phyloP scores from a whole-genome alignment of 1,139 yeast species.

The Kazachstania sp. region DNA sequence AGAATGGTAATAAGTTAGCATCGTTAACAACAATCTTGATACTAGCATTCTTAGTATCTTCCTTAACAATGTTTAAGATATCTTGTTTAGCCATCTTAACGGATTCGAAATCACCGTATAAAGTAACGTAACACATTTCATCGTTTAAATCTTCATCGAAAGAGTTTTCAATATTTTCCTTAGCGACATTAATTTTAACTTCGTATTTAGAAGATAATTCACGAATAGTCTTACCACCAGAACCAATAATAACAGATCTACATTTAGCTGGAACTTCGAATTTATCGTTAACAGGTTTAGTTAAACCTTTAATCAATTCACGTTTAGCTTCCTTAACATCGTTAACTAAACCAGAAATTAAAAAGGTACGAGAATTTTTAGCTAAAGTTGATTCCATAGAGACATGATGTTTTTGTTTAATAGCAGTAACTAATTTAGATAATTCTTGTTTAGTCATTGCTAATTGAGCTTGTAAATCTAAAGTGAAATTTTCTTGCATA shows the following conservation, averaged over 20 bases:
- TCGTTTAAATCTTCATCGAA: conserved; percentile 42
- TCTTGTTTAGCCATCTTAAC: conserved; percentile 63
- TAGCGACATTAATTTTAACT: conserved; percentile 68
- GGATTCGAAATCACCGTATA: conserved; percentile 84
- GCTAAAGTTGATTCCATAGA: conserved; percentile 81
- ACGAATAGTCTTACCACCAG: conserved; percentile 75
- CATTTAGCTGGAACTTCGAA: conserved; percentile 71
- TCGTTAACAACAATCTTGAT: conserved; percentile 41
- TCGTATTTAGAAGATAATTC: conserved; percentile 62
- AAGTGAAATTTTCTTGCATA: conserved; percentile 66
- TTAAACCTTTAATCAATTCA: conserved; percentile 65
- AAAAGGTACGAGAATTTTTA: conserved; percentile 68
- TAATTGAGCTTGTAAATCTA: conserved; percentile 59
- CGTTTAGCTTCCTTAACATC: conserved; percentile 67
- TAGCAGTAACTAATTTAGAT: conserved; percentile 51
- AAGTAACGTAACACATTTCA: conserved; percentile 48
- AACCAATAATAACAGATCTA: conserved; percentile 79
- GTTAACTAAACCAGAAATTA: conserved; percentile 68
- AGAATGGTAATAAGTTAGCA: conserved; percentile 45
- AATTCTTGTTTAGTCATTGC: conserved; percentile 57
- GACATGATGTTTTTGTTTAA: conserved; percentile 55
- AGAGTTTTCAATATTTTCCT: conserved; percentile 32
- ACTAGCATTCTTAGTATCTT: conserved; percentile 55
- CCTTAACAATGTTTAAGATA: conserved; percentile 66
- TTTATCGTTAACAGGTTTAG: conserved; percentile 58